phyloP scores from a whole-genome alignment of 108 stramenopile species.

The Cylindrotheca closterium region DNA sequence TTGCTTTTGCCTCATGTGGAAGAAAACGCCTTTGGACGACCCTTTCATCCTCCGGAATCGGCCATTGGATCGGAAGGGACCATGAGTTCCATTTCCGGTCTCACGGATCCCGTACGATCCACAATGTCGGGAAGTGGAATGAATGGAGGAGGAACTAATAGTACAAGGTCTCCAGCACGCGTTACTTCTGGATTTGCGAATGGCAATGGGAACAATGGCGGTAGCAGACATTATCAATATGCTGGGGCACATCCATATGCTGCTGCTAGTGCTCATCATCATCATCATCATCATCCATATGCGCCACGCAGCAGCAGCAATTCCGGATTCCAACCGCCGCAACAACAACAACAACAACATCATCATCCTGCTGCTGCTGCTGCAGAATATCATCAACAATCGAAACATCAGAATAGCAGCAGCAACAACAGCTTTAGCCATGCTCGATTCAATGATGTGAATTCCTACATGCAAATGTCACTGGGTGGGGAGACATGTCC shows the following conservation, averaged over 20 bases:
- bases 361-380: constrained; percentile 1
- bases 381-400: background rate
- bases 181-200: background rate
- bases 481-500: too few species aligned
- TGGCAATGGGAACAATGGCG: background rate
- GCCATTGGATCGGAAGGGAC: constrained; percentile 17
- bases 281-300: too few species aligned
- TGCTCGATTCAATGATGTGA: too few species aligned
- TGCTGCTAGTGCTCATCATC: too few species aligned
- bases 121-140: constrained; percentile 12
- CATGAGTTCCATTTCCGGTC: constrained; percentile 42
- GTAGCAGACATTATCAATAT: background rate
- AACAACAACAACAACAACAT: background rate
- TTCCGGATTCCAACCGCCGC: constrained; percentile 13
- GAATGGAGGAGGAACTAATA: too few species aligned
- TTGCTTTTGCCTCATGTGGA: background rate
- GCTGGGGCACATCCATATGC: background rate
- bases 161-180: background rate
- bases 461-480: too few species aligned
- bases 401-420: too few species aligned
- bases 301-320: constrained; percentile 15
- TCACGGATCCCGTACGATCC: constrained; percentile 29
- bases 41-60: constrained; percentile 29
- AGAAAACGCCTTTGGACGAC: constrained; percentile 34
- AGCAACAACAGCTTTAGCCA: too few species aligned